Percentiles rank a stretch among this genome's conserved stretches.
Conservation (phyloP, 768 basidiomycete genomes). For the Solioccasus polychromus region DNA sequence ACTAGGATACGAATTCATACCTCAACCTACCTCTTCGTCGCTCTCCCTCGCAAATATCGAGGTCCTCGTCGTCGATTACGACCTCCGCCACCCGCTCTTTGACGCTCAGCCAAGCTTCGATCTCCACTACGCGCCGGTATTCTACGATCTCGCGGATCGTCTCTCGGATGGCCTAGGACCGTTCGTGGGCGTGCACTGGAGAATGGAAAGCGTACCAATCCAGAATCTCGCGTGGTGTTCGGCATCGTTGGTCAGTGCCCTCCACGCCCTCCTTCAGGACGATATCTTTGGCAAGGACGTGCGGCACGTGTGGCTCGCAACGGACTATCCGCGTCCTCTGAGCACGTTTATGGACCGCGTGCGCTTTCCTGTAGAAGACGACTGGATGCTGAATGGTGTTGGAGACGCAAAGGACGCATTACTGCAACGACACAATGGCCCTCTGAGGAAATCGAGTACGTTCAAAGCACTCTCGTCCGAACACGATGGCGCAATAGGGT, state of each 20-base stretch:
- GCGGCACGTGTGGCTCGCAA: constrained; percentile 52
- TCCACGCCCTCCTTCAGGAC: constrained; percentile 35
- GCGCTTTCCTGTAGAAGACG: constrained; percentile 17
- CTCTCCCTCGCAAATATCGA: constrained; percentile 29
- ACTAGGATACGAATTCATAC: constrained; percentile 11
- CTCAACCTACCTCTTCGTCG: constrained; percentile 15
- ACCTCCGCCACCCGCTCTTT: constrained; percentile 48
- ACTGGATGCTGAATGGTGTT: neutral
- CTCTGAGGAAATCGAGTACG: constrained; percentile 41
- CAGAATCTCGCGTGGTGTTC: constrained; percentile 47
- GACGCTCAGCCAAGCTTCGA: neutral
- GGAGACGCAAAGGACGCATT: neutral
- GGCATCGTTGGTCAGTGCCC: constrained; percentile 43
- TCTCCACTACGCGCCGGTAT: constrained; percentile 43
- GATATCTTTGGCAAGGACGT: constrained; percentile 30
- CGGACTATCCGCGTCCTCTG: constrained; percentile 43
- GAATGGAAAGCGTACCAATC: constrained; percentile 49
- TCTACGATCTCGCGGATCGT: constrained; percentile 39
- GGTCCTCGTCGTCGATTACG: constrained; percentile 54
- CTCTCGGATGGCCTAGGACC: constrained; percentile 35
- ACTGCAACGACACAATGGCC: neutral
- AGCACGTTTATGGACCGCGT: neutral
- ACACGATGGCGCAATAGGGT: constrained; percentile 45
- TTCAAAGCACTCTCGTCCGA: constrained; percentile 41
- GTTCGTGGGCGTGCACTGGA: constrained; percentile 55